phyloP scores from a whole-genome alignment of 371 early-diverging fungal species.

The Apophysomyces sp. region DNA sequence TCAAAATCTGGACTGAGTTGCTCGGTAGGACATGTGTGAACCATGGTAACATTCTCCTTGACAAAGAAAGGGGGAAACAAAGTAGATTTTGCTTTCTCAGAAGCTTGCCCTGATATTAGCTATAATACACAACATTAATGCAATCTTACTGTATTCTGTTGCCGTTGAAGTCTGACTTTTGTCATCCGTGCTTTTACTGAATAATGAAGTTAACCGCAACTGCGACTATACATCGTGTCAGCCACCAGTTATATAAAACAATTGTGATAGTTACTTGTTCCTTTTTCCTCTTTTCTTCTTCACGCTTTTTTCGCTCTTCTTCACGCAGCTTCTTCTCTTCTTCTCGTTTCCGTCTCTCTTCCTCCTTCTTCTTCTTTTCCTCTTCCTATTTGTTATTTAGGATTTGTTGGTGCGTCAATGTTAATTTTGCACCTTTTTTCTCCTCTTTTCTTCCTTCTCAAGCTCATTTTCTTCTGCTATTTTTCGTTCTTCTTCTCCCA shows the following conservation, averaged over 20 bases:
- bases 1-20: constrained; percentile 23
- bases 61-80: constrained; percentile 72
- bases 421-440: constrained; percentile 15
- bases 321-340: constrained; percentile 33
- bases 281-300: constrained; percentile 43
- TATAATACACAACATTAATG: neutral
- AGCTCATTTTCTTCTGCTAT: constrained; percentile 21
- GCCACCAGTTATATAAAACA: neutral
- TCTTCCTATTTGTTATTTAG: constrained; percentile 7
- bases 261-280: constrained; percentile 31
- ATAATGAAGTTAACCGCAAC: constrained; percentile 42
- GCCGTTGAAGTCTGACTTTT: neutral
- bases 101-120: constrained; percentile 3
- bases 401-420: neutral
- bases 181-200: constrained; percentile 31
- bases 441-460: constrained; percentile 20
- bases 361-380: constrained; percentile 30
- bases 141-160: constrained; percentile 1
- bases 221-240: constrained; percentile 24
- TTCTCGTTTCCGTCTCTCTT: constrained; percentile 27
- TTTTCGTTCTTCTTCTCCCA: constrained; percentile 11
- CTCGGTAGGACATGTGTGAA: constrained; percentile 30
- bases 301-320: constrained; percentile 34
- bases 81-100: constrained; percentile 27
- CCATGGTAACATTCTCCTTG: constrained; percentile 52